These are phyloP conservation scores for Coniochaeta ligniaria DNA, from an alignment of 2,329 filamentous ascomycete genomes.

Conservation along the genomic window DNA sequence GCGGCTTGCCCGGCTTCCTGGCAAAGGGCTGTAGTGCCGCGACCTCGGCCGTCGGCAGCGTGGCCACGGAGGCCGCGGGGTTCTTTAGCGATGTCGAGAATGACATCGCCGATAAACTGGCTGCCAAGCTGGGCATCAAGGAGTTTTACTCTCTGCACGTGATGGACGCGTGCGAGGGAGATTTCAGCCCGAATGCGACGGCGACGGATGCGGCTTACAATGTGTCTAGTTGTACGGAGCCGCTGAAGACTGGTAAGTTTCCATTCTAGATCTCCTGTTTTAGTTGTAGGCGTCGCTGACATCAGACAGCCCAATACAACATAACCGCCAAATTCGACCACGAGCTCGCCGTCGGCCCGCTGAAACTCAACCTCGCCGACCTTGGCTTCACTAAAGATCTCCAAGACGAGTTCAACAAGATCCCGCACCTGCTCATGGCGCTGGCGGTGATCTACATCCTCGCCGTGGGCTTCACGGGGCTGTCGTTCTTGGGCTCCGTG, in stretches of 20 bases:
- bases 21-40: not conserved
- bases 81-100: slow-evolving; percentile 12
- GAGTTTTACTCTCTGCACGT: slow-evolving; percentile 25
- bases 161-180: slow-evolving; percentile 21
- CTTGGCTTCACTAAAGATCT: slow-evolving; percentile 37
- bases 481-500: slow-evolving; percentile 31
- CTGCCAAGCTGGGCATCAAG: slow-evolving; percentile 20
- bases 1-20: not conserved
- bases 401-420: slow-evolving; percentile 37
- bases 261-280: not conserved
- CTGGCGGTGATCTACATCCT: slow-evolving; percentile 43
- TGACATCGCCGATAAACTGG: slow-evolving; percentile 14
- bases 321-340: slow-evolving; percentile 38
- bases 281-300: not conserved
- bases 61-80: slow-evolving; percentile 12
- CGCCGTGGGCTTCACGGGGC: slow-evolving; percentile 30
- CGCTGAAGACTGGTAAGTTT: slow-evolving; percentile 9
- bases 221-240: slow-evolving; percentile 16
- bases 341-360: slow-evolving; percentile 35
- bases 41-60: slow-evolving; percentile 11
- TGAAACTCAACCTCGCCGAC: slow-evolving; percentile 35
- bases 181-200: slow-evolving; percentile 18
- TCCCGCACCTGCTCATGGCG: slow-evolving; percentile 40
- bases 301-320: slow-evolving; percentile 21
- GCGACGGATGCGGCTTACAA: slow-evolving; percentile 13